Evolutionary conservation across 176 grass and related monocot genomes (phyloP).

Genomic region (Triticum urartu): DNA sequence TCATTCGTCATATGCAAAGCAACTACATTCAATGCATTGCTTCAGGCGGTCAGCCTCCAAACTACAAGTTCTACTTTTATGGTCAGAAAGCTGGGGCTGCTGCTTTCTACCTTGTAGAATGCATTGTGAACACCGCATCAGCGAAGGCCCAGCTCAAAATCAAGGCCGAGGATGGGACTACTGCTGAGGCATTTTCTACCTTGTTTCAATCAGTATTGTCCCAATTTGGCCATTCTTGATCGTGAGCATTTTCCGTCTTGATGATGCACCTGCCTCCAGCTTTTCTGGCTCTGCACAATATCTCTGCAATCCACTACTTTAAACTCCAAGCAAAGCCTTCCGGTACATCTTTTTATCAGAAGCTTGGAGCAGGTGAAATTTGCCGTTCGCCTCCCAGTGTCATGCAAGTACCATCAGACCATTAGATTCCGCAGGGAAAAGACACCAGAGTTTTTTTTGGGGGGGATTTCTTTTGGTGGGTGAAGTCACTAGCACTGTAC

Average conservation of each 20-base stretch:
- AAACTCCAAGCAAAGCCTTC: background rate
- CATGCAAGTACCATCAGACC: background rate
- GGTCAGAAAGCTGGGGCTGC: constrained; percentile 75
- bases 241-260: background rate
- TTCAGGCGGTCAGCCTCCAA: constrained; percentile 90
- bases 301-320: background rate
- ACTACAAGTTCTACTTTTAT: constrained; percentile 98
- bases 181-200: constrained; percentile 64
- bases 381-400: background rate
- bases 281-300: background rate
- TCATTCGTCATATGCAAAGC: constrained; percentile 92
- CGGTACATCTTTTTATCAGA: background rate
- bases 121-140: constrained; percentile 84
- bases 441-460: background rate
- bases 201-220: constrained; percentile 75
- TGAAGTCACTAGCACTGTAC: constrained; percentile 14
- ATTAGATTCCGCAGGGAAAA: background rate
- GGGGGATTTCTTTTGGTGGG: background rate
- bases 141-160: constrained; percentile 87
- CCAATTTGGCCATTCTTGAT: constrained; percentile 68
- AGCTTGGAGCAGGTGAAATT: background rate
- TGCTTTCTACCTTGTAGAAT: constrained; percentile 90
- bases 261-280: background rate
- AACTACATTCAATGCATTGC: constrained; percentile 90
- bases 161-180: constrained; percentile 77